These are phyloP conservation scores for Nymphaea thermarum DNA, from an alignment of 164 flowering plant species.

Conservation along the genomic window DNA sequence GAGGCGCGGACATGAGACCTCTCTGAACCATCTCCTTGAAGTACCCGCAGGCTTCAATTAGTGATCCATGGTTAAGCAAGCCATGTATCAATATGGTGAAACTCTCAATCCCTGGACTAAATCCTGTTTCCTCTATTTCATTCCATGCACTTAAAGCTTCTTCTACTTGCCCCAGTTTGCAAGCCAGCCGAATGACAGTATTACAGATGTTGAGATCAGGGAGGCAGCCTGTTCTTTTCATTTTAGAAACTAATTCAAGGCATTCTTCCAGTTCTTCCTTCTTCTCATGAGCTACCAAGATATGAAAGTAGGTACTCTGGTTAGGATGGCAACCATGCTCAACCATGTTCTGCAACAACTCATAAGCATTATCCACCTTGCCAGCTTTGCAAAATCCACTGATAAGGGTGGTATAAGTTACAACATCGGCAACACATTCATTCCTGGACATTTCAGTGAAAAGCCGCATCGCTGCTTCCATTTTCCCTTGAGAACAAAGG, in stretches of 20 bases:
- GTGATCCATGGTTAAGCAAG: conserved; percentile 40
- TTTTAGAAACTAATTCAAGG: conserved; percentile 47
- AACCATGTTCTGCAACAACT: conserved; percentile 62
- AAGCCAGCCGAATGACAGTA: conserved; percentile 54
- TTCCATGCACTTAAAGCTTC: conserved; percentile 59
- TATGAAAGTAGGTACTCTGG: conserved; percentile 48
- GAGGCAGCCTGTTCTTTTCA: conserved; percentile 38
- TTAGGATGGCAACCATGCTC: conserved; percentile 50
- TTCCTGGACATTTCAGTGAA: conserved; percentile 53
- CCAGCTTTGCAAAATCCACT: conserved; percentile 88
- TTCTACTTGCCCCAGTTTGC: conserved; percentile 65
- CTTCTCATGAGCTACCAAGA: conserved; percentile 77
- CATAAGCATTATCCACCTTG: conserved; percentile 51
- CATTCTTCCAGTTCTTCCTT: conserved; percentile 82
- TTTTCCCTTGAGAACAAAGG: conserved; percentile 48
- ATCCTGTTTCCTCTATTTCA: conserved; percentile 53
- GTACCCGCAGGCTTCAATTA: conserved; percentile 68
- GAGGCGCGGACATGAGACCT: conserved; percentile 66
- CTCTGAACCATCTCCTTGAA: conserved; percentile 82
- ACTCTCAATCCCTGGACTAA: conserved; percentile 58
- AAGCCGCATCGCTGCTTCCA: conserved; percentile 70
- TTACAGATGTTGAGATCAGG: conserved; percentile 64
- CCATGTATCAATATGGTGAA: conserved; percentile 69
- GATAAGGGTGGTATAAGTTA: conserved; percentile 70
- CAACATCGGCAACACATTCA: conserved; percentile 71